phyloP scores from a whole-genome alignment of 1,284 basidiomycete species.

The Tetrapyrgos nigripes region DNA sequence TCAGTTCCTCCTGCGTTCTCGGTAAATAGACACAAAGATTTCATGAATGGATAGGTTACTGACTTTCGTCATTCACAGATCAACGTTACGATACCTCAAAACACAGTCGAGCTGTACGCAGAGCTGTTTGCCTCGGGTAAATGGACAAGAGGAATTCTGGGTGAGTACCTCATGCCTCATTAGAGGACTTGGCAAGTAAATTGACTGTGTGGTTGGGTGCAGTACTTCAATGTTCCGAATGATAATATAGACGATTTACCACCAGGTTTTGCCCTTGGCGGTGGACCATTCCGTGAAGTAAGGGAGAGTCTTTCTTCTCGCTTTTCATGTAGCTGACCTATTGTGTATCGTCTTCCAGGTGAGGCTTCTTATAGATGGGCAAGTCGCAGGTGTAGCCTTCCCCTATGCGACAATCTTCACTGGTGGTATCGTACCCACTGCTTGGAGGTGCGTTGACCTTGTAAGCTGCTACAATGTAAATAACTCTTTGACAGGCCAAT shows the following conservation, averaged over 20 bases:
- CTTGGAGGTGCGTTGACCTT: constrained; percentile 60
- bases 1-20: constrained; percentile 75
- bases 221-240: constrained; percentile 79
- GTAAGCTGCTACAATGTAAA: not conserved
- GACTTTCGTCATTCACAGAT: constrained; percentile 44
- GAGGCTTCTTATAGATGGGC: constrained; percentile 68
- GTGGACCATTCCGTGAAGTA: constrained; percentile 81
- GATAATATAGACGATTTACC: constrained; percentile 61
- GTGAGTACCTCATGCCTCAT: constrained; percentile 39
- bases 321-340: not conserved
- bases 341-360: not conserved
- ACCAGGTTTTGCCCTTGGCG: constrained; percentile 39
- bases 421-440: constrained; percentile 64
- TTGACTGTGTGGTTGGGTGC: constrained; percentile 6
- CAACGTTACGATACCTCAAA: constrained; percentile 72
- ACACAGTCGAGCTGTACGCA: constrained; percentile 71
- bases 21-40: constrained; percentile 44
- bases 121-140: constrained; percentile 79
- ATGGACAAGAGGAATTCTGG: constrained; percentile 81
- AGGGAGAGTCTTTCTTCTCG: constrained; percentile 34
- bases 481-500: constrained; percentile 10
- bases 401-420: constrained; percentile 16
- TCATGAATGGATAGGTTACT: not conserved
- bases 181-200: constrained; percentile 12
- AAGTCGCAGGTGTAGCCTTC: constrained; percentile 69